A percentile compares a stretch with the other conserved stretches of the same genome.
Conservation (phyloP, 352 stramenopile genomes). For the Phytophthora melonis region DNA sequence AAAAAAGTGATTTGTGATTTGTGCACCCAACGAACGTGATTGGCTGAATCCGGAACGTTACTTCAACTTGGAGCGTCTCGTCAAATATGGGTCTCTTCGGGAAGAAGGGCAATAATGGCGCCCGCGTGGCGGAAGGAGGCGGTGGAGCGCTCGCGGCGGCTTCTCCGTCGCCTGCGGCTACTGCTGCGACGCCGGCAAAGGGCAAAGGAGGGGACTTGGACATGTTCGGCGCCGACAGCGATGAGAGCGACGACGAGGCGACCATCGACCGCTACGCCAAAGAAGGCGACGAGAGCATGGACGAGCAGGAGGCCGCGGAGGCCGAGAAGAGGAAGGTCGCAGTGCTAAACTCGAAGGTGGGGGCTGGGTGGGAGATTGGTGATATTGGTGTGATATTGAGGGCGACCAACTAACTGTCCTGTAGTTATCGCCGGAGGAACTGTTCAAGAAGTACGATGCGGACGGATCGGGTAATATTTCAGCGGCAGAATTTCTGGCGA, state of each 20-base stretch:
- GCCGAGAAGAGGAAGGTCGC: slow-evolving; percentile 75
- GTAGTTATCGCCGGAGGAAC: slow-evolving; percentile 80
- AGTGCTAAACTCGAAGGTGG: slow-evolving; percentile 71
- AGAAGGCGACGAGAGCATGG: slow-evolving; percentile 29
- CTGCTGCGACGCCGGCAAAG: slow-evolving; percentile 9
- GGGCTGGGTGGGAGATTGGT: not conserved
- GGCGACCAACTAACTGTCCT: slow-evolving; percentile 1
- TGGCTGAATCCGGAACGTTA: slow-evolving; percentile 1
- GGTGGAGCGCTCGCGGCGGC: slow-evolving; percentile 12
- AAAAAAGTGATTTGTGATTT: not conserved
- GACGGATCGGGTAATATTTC: slow-evolving; percentile 92
- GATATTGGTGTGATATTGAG: not conserved
- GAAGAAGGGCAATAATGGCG: slow-evolving; percentile 30
- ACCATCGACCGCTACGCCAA: slow-evolving; percentile 78
- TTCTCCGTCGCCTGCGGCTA: slow-evolving; percentile 2
- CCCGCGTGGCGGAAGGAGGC: slow-evolving; percentile 51
- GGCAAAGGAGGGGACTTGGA: slow-evolving; percentile 47
- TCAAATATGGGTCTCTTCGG: slow-evolving; percentile 52
- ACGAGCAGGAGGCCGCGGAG: slow-evolving; percentile 38
- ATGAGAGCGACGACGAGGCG: slow-evolving; percentile 85
- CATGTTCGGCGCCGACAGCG: slow-evolving; percentile 77
- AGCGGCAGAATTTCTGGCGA: slow-evolving; percentile 90
- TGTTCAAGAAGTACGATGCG: slow-evolving; percentile 94
- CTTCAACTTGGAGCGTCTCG: slow-evolving; percentile 21
- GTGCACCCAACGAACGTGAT: not conserved